Percentiles rank a stretch among this genome's conserved stretches.
Evolutionary conservation across 176 grass and related monocot species (phyloP).

Genomic region (Bromus sterilis): DNA sequence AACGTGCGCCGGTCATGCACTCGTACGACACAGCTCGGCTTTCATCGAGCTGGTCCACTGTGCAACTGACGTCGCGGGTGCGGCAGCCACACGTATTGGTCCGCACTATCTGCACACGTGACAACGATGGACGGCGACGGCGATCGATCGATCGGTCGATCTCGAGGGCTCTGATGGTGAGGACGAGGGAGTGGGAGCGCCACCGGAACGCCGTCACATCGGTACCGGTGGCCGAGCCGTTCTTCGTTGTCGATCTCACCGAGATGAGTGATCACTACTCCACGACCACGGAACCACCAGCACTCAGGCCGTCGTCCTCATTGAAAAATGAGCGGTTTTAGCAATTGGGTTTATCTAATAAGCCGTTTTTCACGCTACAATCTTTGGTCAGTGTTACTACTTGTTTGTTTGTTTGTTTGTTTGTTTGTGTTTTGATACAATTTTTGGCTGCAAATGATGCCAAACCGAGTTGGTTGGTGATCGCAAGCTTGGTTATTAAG

Average conservation of each 20-base stretch:
- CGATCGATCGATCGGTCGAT: background rate
- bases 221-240: background rate
- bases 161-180: background rate
- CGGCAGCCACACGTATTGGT: constrained; percentile 10
- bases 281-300: background rate
- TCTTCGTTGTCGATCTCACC: background rate
- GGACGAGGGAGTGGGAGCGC: no score
- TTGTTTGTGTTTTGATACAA: background rate
- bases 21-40: background rate
- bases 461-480: background rate
- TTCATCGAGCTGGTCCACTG: background rate
- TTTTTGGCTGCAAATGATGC: background rate
- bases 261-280: background rate
- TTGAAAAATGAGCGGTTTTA: no score
- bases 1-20: background rate
- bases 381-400: background rate
- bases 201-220: constrained; percentile 1
- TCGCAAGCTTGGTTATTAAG: background rate
- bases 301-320: no score
- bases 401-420: background rate
- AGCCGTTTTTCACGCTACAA: background rate
- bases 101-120: background rate
- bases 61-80: background rate
- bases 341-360: background rate
- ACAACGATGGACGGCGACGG: background rate